phyloP scores from a whole-genome alignment of 257 asterid species.

The Hygrophila difformis region DNA sequence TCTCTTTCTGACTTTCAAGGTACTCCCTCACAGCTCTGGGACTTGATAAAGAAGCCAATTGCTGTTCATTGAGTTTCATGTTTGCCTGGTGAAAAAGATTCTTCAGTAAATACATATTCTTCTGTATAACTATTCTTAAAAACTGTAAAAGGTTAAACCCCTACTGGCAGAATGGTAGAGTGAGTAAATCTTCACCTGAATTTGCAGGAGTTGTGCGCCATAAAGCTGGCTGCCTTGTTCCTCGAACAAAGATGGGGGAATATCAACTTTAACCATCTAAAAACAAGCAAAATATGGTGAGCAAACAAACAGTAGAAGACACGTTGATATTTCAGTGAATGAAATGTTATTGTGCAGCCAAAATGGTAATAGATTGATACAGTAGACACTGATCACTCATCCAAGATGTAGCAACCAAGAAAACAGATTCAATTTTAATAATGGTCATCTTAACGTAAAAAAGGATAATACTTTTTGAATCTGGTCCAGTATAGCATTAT shows the following conservation, averaged over 20 bases:
- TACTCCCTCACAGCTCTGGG: conserved; percentile 81
- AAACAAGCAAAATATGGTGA: conserved; percentile 12
- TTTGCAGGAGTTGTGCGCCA: conserved; percentile 86
- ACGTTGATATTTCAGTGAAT: background rate
- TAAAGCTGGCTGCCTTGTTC: conserved; percentile 97
- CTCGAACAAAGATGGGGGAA: conserved; percentile 85
- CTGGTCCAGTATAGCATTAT: conserved; percentile 88
- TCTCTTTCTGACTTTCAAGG: conserved; percentile 63
- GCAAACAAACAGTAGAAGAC: background rate
- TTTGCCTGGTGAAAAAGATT: conserved; percentile 50
- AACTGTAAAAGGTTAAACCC: conserved; percentile 1
- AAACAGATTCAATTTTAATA: background rate
- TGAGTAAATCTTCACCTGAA: conserved; percentile 56
- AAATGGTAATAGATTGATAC: background rate
- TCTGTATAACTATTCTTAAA: conserved; percentile 7
- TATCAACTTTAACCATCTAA: conserved; percentile 81
- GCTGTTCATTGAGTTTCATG: conserved; percentile 68
- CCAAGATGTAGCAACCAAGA: background rate
- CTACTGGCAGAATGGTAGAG: background rate
- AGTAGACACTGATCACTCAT: background rate
- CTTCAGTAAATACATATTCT: conserved; percentile 13
- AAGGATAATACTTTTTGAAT: conserved; percentile 47
- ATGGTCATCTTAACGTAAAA: background rate
- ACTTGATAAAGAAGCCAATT: conserved; percentile 72
- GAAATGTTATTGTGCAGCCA: background rate